These are phyloP conservation scores for Trichoderma polysporum DNA, from an alignment of 2,329 filamentous ascomycete genomes.

Conservation along the genomic window DNA sequence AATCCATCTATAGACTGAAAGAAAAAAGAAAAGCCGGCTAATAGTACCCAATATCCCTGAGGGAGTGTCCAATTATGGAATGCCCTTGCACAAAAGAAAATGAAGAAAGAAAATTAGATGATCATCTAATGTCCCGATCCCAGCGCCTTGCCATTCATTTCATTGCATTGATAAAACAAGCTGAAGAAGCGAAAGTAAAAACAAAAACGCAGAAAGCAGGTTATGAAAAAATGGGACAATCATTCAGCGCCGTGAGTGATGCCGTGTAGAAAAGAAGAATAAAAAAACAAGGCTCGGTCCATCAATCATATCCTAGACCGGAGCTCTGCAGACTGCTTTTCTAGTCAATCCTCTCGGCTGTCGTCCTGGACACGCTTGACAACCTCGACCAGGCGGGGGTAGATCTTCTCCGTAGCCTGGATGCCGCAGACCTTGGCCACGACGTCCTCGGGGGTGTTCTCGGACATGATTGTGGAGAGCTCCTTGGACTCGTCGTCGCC, in stretches of 20 bases:
- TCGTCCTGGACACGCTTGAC: conserved; percentile 83
- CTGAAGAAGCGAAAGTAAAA: conserved; percentile 8
- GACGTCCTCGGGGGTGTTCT: conserved; percentile 69
- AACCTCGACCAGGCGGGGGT: conserved; percentile 69
- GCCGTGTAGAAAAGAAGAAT: background rate
- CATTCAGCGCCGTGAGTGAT: conserved; percentile 16
- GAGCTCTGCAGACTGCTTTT: conserved; percentile 1
- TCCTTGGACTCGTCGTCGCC: conserved; percentile 87
- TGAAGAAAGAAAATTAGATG: background rate
- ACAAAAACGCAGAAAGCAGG: background rate
- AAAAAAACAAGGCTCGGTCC: background rate
- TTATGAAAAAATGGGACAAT: background rate
- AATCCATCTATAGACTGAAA: conserved; percentile 20
- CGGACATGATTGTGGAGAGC: conserved; percentile 81
- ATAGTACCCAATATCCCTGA: background rate
- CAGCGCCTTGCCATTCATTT: conserved; percentile 22
- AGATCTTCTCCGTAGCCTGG: conserved; percentile 73
- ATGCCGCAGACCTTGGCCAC: conserved; percentile 81
- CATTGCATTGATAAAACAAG: conserved; percentile 14
- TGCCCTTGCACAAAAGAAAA: background rate
- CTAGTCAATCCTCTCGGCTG: conserved; percentile 45
- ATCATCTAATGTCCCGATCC: conserved; percentile 22
- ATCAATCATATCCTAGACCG: conserved; percentile 11
- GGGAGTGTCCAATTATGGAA: background rate
- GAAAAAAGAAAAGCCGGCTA: background rate